These are phyloP conservation scores for Sphaerulina vaccinii DNA, from an alignment of 2,329 filamentous ascomycete species.

Conservation along the genomic window DNA sequence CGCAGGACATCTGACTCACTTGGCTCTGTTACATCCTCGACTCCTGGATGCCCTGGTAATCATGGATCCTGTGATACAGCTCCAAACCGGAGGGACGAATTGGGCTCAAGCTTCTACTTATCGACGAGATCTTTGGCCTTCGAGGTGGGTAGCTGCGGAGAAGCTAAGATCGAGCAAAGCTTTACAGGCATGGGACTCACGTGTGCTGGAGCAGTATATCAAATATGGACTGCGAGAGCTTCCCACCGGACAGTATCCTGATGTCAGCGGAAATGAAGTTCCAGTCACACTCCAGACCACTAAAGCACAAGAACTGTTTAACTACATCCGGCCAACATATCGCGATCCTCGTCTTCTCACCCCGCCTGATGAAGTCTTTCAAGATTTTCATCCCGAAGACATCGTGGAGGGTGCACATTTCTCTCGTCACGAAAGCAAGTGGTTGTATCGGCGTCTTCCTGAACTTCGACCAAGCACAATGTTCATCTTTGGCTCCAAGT, in stretches of 20 bases:
- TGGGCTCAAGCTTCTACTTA: conserved; percentile 57
- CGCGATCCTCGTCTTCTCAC: conserved; percentile 39
- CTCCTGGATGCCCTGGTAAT: conserved; percentile 72
- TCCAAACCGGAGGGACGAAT: conserved; percentile 43
- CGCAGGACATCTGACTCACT: conserved; percentile 52
- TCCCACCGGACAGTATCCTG: conserved; percentile 42
- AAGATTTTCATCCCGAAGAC: conserved; percentile 28
- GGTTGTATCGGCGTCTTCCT: conserved; percentile 60
- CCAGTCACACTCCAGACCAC: conserved; percentile 69
- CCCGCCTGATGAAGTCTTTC: neutral
- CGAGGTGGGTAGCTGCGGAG: conserved; percentile 60
- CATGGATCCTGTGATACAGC: conserved; percentile 77
- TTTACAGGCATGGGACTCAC: conserved; percentile 80
- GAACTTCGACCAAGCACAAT: conserved; percentile 63
- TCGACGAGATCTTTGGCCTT: conserved; percentile 80
- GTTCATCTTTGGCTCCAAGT: conserved; percentile 66
- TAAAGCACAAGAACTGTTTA: conserved; percentile 76
- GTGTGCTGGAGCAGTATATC: conserved; percentile 73
- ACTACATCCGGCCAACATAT: conserved; percentile 38
- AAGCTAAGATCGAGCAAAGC: conserved; percentile 44
- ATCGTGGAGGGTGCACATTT: conserved; percentile 31
- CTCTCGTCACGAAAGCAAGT: conserved; percentile 57
- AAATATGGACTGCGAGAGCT: conserved; percentile 32
- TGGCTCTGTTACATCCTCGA: conserved; percentile 76
- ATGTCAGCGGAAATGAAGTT: conserved; percentile 28